Evolutionary conservation across 2,329 filamentous ascomycete species (phyloP).

Genomic region (Calonectria crousiana): DNA sequence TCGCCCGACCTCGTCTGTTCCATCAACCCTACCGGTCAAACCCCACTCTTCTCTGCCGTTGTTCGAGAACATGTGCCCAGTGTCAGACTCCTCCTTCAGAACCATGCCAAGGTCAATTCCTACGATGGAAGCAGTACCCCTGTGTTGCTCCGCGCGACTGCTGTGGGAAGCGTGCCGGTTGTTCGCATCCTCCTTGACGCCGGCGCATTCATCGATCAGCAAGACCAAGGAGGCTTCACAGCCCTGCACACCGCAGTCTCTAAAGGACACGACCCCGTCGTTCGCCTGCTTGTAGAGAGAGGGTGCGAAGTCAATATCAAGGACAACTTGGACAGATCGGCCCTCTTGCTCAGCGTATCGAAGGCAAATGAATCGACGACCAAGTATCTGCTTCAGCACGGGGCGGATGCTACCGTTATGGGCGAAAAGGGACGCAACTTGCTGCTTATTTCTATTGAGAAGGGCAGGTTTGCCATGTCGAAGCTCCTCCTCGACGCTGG

Average conservation of each 20-base stretch:
- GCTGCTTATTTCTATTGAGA: neutral
- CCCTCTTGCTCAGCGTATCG: neutral
- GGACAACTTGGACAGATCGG: neutral
- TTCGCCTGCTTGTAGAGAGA: neutral
- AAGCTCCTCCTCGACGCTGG: neutral
- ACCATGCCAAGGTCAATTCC: neutral
- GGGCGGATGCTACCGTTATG: neutral
- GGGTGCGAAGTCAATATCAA: neutral
- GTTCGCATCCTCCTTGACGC: neutral
- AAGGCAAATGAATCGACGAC: neutral
- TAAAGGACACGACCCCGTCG: neutral
- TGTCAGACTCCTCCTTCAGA: neutral
- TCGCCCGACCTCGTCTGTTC: neutral
- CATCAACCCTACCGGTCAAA: neutral
- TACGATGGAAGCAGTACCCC: neutral
- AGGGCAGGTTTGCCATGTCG: neutral
- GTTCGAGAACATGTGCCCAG: neutral
- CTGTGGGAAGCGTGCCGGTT: neutral
- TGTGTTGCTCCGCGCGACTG: neutral
- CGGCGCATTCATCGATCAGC: neutral
- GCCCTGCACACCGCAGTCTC: neutral
- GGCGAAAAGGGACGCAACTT: neutral
- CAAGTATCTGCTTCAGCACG: neutral
- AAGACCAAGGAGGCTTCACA: neutral
- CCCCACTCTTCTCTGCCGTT: slow-evolving; percentile 2